Evolutionary conservation across 2,329 filamentous ascomycete species (phyloP), one percentile per base, ranked within the genome.

Genomic region (Colletotrichum falcatum): DNA sequence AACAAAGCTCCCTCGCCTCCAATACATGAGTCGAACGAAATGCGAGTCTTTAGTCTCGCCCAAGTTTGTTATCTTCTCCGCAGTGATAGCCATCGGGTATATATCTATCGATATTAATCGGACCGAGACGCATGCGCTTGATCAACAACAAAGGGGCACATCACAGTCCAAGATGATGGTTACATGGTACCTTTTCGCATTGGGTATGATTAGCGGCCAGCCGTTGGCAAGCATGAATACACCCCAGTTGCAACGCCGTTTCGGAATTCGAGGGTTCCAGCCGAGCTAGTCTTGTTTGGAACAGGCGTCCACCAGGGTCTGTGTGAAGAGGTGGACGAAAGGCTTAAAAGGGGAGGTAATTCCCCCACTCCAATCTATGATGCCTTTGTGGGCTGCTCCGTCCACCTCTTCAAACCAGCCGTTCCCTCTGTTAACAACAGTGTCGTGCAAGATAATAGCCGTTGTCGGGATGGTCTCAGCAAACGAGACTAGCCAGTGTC

Each of bases 1-100:
- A 65, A 72, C 16, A 62, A 70, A 5, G 66, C 61, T 0, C 70
- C 65, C 46, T 72, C 61, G 42, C 70, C 61, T 70, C 42, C 9
- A 9, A 4, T 2, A 30, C 23, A 8, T 14, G n/a, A 23, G 20
- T 12, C 9, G 5, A 12, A 23, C 20, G 11, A 16, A 23, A 55
- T 16, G 33, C 30, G 6, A 14, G 14, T 6, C 2, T 33, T n/a
- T 7, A 35, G 23, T 48, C 14, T 23, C 18, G 20, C 14, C 5
- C 0, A 35, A 20, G 28, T 14, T 14, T 30, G 12, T 7, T 46
- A 70, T 61, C 61, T n/a, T 59, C 65, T 28, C 62, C 70, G n/a
- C 66, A 33, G 4, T 70, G n/a, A n/a, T n/a, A n/a, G n/a, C n/a
- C n/a, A n/a, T n/a, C n/a, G n/a, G n/a, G n/a, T n/a, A n/a, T n/a